Base-by-base conservation (phyloP, 2,329 filamentous ascomycete species). In the Aspergillus vadensis region DNA sequence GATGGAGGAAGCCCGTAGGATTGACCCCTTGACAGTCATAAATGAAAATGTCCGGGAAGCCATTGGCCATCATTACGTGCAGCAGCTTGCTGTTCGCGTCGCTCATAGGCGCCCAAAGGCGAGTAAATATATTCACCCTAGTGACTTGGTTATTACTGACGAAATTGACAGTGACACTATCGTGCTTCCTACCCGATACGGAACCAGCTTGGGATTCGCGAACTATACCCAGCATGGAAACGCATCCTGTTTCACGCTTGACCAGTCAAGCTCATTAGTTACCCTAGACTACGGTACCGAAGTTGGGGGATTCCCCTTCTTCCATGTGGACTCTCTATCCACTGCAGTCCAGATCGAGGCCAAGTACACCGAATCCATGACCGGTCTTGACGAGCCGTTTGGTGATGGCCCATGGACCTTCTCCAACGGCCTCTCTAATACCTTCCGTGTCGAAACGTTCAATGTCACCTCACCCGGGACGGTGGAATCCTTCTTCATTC, bases 201-300 rank as follows among this genome's bases (percentile, higher is more conserved):
- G 15, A 7, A 25, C 12, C 4, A 17, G 27, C 27, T 8, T 21
- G 2, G 4, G 32, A 4, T 54, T 54, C 7, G 15, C 15, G 5
- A 25, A 43, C 7, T 43, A 54, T 27, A 41, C 51, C 14, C 17
- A 8, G 3, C 10, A 54, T 21, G 32, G 19, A 7, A n/a, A 39
- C 4, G 36, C 32, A 10, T 30, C 60, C 15, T 63, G 60, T 54
- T 53, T 65, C 36, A 53, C 48, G 7, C 39, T 65, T 2, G 48
- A 59, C 5, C 25, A 39, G 0, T n/a, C 41, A 7, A 30, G 27
- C 5, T 52, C 63, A 2, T 27, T 63, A 12, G 55, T 57, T 10
- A 67, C 60, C 4, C 9, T 67, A 5, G 65, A 67, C 12, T 65
- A 67, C 56, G 65, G 61, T 5, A 52, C 56, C 8, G 65, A 67